Conservation (phyloP, 208 protist species). For the Leishmania gerbilli region DNA sequence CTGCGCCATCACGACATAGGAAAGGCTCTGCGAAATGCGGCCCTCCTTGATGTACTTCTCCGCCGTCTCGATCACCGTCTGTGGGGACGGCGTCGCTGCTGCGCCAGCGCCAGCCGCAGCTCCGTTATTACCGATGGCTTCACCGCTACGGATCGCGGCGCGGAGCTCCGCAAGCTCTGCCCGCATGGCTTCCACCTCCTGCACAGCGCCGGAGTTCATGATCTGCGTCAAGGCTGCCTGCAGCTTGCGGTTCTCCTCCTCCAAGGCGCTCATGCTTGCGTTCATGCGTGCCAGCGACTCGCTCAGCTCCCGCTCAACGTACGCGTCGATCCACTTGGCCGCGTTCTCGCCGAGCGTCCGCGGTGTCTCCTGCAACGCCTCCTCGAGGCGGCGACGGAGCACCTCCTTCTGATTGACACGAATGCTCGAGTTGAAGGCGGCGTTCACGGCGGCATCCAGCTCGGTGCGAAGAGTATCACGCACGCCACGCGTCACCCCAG, state of each 20-base stretch:
- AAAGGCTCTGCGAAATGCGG: slow-evolving; percentile 37
- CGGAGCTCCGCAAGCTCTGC: slow-evolving; percentile 32
- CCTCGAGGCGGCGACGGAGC: slow-evolving; percentile 72
- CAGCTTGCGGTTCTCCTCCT: slow-evolving; percentile 69
- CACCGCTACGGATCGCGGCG: slow-evolving; percentile 19
- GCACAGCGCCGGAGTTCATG: slow-evolving; percentile 38
- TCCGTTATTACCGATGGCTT: not conserved
- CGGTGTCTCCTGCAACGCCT: slow-evolving; percentile 63
- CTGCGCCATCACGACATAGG: slow-evolving; percentile 49
- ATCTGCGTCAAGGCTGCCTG: slow-evolving; percentile 60
- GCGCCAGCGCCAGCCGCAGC: slow-evolving; percentile 1
- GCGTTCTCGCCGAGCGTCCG: slow-evolving; percentile 58
- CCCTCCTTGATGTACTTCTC: slow-evolving; percentile 44
- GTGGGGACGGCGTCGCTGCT: slow-evolving; percentile 36
- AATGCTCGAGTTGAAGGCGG: slow-evolving; percentile 49
- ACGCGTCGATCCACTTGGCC: slow-evolving; percentile 44
- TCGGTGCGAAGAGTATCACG: slow-evolving; percentile 59
- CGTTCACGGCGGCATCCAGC: slow-evolving; percentile 67
- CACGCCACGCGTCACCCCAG: slow-evolving; percentile 68
- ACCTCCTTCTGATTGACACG: slow-evolving; percentile 58
- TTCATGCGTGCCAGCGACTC: slow-evolving; percentile 55
- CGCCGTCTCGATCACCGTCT: slow-evolving; percentile 67
- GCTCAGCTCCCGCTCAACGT: slow-evolving; percentile 57
- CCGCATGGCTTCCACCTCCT: slow-evolving; percentile 64
- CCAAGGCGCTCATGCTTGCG: slow-evolving; percentile 42